Percentiles rank a stretch among this genome's conserved stretches.
phyloP scores from a whole-genome alignment of 495 filamentous ascomycete species.

The Neurospora hispaniola region DNA sequence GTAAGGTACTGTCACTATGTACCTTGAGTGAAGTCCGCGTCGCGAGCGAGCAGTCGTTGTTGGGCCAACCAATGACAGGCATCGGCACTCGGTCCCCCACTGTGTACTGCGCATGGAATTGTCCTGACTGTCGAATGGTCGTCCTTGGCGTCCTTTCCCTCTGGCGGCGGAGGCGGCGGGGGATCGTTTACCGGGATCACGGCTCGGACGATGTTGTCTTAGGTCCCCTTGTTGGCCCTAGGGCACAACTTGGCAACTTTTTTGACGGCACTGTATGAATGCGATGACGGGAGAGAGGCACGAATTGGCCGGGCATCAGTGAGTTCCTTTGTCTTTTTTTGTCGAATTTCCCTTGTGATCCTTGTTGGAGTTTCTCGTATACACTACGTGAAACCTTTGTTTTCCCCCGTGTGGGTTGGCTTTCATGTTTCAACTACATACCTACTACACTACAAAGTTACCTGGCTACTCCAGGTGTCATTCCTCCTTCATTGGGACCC shows the following conservation, averaged over 20 bases:
- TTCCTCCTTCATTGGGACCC: neutral
- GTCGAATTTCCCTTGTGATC: neutral
- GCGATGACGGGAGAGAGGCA: neutral
- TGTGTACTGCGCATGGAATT: neutral
- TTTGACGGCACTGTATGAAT: neutral
- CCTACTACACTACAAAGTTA: neutral
- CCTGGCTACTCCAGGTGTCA: neutral
- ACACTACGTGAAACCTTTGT: neutral
- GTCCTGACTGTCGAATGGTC: neutral
- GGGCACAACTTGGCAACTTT: neutral
- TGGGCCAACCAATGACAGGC: neutral
- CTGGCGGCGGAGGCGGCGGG: neutral
- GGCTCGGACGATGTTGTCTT: neutral
- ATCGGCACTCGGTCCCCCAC: neutral
- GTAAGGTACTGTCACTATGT: neutral
- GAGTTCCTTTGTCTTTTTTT: neutral
- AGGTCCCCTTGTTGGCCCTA: neutral
- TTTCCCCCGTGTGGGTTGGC: neutral
- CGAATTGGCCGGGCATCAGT: neutral
- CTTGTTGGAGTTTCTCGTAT: neutral
- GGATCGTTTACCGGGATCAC: neutral
- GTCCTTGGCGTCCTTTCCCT: neutral
- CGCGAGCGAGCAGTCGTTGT: neutral
- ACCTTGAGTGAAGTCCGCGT: neutral
- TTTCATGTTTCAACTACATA: neutral